Percentiles rank a stretch among this genome's conserved stretches.
These are phyloP conservation scores for Geranomyces variabilis DNA, from an alignment of 192 early-diverging fungal genomes.

Conservation along the genomic window DNA sequence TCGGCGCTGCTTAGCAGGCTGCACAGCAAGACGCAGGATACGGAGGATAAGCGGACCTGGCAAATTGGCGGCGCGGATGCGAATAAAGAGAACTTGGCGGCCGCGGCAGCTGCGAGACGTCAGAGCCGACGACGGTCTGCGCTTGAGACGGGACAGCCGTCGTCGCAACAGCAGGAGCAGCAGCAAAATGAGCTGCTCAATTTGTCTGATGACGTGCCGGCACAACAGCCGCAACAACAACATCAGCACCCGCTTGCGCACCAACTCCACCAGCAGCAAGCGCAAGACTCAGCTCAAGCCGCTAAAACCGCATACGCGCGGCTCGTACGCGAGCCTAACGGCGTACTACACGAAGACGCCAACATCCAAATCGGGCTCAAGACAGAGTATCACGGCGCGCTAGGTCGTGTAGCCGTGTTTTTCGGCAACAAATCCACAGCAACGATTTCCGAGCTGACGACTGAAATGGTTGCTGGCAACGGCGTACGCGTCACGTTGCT, in stretches of 20 bases:
- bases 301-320: constrained; percentile 8
- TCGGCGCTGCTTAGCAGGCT: constrained; percentile 83
- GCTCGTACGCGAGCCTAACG: constrained; percentile 43
- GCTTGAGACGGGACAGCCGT: constrained; percentile 10
- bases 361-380: constrained; percentile 90
- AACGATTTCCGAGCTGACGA: constrained; percentile 65
- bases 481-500: constrained; percentile 60
- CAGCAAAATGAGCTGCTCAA: constrained; percentile 12
- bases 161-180: constrained; percentile 32
- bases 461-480: constrained; percentile 56
- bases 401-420: constrained; percentile 89
- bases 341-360: constrained; percentile 89
- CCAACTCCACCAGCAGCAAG: constrained; percentile 4
- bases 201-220: not conserved
- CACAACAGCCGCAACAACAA: not conserved
- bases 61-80: constrained; percentile 75
- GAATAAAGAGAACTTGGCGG: constrained; percentile 32
- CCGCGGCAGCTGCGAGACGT: constrained; percentile 27
- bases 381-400: constrained; percentile 87
- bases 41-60: constrained; percentile 96
- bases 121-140: constrained; percentile 38
- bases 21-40: constrained; percentile 84
- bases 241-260: not conserved
- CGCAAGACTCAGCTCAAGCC: not conserved
- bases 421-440: constrained; percentile 84